Evolutionary conservation across 2,329 filamentous ascomycete genomes (phyloP), one percentile per base, ranked within the genome.

Genomic region (Simplicillium sp.): DNA sequence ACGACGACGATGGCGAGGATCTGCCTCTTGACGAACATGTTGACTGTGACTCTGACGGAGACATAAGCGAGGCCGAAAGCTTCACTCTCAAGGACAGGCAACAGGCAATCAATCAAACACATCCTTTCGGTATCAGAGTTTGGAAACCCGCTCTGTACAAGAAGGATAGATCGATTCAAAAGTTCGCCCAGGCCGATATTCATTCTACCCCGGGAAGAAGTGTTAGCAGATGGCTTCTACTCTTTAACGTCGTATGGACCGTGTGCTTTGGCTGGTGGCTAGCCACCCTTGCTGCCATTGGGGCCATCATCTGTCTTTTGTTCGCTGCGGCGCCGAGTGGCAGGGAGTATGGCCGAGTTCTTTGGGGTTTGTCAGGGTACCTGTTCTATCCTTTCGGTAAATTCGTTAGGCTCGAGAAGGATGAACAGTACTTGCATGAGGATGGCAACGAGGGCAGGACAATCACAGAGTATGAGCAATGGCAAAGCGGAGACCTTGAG

Each of bases 131-230:
- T 70, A 97, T 98, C 58, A 82, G 94, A 59, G 87, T 98, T 48
- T 98, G 92, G 92, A 98, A 98, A 62, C 92, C 92, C 34, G 94
- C 92, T 2, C 63, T 98, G 47, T 98, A 98, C 74, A 98, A 98
- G 66, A 98, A 98, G 63, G 82, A 84, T 53, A 82, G 92, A 42
- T 98, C 92, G 1, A 94, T 98, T 31, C 88, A 97, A 60, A 92
- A 94, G 62, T 94, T 82, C 36, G 92, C 92, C 6, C 90, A 97
- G 64, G 89, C 85, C 12, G 92, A 98, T 60, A 97, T 98, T 44
- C 92, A 98, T 66, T 97, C 90, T 3, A 81, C 87, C 2, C 92
- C 92, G 0, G 92, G 92, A 16, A 85, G 87, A 14, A 81, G 80
- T 51, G 90, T 97, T 47, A 90, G 80, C 62, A 77, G 66, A 44